Evolutionary conservation across 2,329 filamentous ascomycete genomes (phyloP).

Genomic region (Drechslerella stenobrocha): DNA sequence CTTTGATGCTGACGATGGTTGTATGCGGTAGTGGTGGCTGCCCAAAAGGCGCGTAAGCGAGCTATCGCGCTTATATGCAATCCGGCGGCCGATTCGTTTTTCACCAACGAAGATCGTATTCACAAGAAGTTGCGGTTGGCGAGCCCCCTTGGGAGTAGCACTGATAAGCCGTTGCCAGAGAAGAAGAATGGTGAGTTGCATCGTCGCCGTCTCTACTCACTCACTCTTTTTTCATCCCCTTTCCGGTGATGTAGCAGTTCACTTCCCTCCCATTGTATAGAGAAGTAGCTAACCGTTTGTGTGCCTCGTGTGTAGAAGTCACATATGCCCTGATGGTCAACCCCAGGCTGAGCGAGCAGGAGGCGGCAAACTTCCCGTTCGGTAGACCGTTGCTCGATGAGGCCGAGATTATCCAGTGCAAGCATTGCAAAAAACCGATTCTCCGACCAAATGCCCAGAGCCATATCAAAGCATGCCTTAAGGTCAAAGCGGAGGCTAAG

Average conservation of each 20-base stretch:
- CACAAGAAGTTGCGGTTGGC: constrained; percentile 23
- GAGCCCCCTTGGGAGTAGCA: constrained; percentile 19
- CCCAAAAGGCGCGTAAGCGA: constrained; percentile 29
- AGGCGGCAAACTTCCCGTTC: constrained; percentile 76
- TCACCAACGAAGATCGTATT: constrained; percentile 39
- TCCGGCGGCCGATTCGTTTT: constrained; percentile 24
- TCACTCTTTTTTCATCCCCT: too few relatives aligned
- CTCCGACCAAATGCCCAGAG: constrained; percentile 72
- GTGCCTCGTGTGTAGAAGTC: constrained; percentile 6
- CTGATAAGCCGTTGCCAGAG: constrained; percentile 21
- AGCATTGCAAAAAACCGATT: constrained; percentile 89
- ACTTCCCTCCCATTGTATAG: neutral
- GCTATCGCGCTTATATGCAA: constrained; percentile 25
- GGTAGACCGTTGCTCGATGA: constrained; percentile 79
- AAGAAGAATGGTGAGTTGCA: constrained; percentile 32
- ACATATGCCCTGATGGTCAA: constrained; percentile 20
- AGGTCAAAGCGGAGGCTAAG: constrained; percentile 75
- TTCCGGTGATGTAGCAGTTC: too few relatives aligned
- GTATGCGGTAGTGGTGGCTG: constrained; percentile 10
- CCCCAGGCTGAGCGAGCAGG: constrained; percentile 70
- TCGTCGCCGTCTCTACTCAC: neutral
- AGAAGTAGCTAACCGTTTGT: neutral
- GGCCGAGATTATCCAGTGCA: constrained; percentile 80
- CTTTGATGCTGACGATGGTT: neutral
- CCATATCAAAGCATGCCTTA: constrained; percentile 82